These are phyloP conservation scores for Omphalotus olearius DNA, from an alignment of 1,284 basidiomycete species.

Conservation along the genomic window DNA sequence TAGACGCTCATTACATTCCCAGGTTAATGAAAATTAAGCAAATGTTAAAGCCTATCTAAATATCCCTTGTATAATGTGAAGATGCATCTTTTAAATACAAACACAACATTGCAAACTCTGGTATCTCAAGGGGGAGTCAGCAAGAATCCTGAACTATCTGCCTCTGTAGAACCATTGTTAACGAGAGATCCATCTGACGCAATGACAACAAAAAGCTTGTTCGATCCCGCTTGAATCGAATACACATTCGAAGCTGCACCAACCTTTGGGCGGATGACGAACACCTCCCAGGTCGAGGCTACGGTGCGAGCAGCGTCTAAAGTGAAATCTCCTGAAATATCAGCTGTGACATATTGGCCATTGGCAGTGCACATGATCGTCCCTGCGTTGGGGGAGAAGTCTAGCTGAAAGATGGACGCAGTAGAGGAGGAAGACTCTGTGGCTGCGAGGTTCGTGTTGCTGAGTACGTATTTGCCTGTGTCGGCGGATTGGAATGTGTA, in stretches of 20 bases:
- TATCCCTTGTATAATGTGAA: too few species aligned
- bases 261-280: conserved; percentile 25
- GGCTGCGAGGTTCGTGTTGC: conserved; percentile 23
- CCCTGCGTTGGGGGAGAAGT: conserved; percentile 27
- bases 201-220: conserved; percentile 23
- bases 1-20: too few species aligned
- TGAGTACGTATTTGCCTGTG: conserved; percentile 23
- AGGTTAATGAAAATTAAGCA: too few species aligned
- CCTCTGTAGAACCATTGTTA: conserved; percentile 22
- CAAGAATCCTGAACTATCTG: conserved; percentile 20
- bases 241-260: conserved; percentile 23
- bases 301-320: conserved; percentile 25
- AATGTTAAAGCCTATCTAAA: too few species aligned
- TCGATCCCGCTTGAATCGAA: conserved; percentile 25
- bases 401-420: background rate
- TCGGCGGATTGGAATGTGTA: conserved; percentile 24
- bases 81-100: too few species aligned
- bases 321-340: conserved; percentile 22
- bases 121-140: conserved; percentile 12
- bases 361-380: conserved; percentile 22
- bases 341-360: conserved; percentile 29
- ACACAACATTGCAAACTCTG: too few species aligned
- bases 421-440: conserved; percentile 7
- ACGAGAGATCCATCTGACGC: conserved; percentile 20
- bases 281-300: conserved; percentile 28